These are phyloP conservation scores for Fusarium miscanthi DNA, from an alignment of 2,329 filamentous ascomycete genomes.

Conservation along the genomic window DNA sequence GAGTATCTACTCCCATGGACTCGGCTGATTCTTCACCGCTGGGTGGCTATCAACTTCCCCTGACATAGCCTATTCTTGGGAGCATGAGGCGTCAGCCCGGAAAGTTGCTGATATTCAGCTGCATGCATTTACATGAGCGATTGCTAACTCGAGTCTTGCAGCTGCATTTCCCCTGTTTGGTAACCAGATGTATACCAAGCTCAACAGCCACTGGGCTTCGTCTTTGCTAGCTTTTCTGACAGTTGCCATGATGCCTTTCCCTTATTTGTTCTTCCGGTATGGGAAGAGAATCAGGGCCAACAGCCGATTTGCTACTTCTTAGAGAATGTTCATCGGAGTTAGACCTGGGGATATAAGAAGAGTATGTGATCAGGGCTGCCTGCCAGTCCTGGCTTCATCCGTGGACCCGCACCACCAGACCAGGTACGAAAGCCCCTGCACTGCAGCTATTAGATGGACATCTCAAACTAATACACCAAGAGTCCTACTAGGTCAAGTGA, in stretches of 20 bases:
- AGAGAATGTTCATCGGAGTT: background rate
- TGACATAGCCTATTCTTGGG: background rate
- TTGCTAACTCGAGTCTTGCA: conserved; percentile 42
- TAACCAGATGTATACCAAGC: conserved; percentile 74
- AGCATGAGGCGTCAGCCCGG: background rate
- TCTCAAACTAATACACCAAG: conserved; percentile 11
- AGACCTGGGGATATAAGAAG: background rate
- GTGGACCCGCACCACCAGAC: conserved; percentile 17
- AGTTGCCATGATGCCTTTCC: conserved; percentile 71
- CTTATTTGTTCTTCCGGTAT: conserved; percentile 70
- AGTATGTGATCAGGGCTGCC: background rate
- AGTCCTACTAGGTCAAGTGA: background rate
- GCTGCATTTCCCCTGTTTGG: conserved; percentile 83
- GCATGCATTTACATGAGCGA: background rate
- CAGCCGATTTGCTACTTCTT: conserved; percentile 63
- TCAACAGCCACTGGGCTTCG: conserved; percentile 78
- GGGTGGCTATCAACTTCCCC: background rate
- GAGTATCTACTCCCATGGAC: background rate
- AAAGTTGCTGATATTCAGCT: background rate
- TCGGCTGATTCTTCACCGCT: conserved; percentile 9
- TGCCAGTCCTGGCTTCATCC: background rate
- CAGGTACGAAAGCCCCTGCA: conserved; percentile 20
- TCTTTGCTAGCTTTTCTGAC: conserved; percentile 71
- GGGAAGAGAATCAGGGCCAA: conserved; percentile 66
- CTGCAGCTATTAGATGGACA: background rate